Evolutionary conservation across 257 asterid genomes (phyloP).

Genomic region (Mentha longifolia): DNA sequence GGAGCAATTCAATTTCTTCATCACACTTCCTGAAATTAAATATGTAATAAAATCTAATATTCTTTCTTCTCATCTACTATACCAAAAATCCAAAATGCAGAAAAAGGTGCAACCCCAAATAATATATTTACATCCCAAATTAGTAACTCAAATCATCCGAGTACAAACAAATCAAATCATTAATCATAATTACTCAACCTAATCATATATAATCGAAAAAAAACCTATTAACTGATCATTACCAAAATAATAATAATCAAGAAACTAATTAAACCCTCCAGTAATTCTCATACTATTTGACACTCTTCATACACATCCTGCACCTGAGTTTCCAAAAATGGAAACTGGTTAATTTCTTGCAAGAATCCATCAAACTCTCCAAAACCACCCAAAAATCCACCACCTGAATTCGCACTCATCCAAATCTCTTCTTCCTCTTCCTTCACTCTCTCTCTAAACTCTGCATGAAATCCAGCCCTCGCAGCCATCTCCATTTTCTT

Average conservation of each 20-base stretch:
- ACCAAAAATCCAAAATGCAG: background rate
- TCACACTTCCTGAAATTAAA: no score
- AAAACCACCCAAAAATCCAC: conserved; percentile 69
- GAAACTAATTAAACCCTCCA: background rate
- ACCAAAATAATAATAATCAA: background rate
- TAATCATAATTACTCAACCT: background rate
- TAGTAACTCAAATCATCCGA: conserved; percentile 11
- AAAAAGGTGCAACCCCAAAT: background rate
- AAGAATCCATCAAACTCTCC: conserved; percentile 61
- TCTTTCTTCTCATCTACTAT: background rate
- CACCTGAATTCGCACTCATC: conserved; percentile 66
- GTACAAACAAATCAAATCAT: conserved; percentile 10
- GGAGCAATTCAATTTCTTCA: no score
- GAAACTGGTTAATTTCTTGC: conserved; percentile 58
- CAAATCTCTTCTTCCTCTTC: conserved; percentile 78
- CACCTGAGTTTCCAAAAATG: conserved; percentile 18
- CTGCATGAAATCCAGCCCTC: conserved; percentile 30
- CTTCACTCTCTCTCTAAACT: conserved; percentile 53
- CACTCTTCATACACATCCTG: conserved; percentile 16
- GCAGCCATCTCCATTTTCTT: conserved; percentile 46
- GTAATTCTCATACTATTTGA: background rate
- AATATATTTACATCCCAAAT: conserved; percentile 23
- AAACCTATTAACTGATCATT: no score
- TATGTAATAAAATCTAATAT: no score
- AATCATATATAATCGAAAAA: background rate